Conservation (phyloP, 768 basidiomycete species). For the Pleurotus citrinopileatus region DNA sequence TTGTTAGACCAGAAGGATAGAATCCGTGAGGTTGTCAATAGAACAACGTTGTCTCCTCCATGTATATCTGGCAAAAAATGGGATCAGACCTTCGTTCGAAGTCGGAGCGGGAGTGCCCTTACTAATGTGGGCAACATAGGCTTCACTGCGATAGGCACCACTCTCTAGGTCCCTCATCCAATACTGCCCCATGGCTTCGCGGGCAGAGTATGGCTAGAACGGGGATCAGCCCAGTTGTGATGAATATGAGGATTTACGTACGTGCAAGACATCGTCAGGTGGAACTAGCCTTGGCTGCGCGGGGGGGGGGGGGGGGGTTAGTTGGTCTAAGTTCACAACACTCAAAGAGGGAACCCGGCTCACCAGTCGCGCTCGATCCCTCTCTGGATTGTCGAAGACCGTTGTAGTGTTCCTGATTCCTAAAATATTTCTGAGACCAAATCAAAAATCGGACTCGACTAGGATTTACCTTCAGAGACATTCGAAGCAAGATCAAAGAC, state of each 20-base stretch:
- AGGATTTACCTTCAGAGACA: slow-evolving; percentile 73
- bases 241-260: slow-evolving; percentile 23
- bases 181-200: slow-evolving; percentile 91
- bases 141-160: slow-evolving; percentile 80
- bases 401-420: slow-evolving; percentile 98
- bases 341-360: slow-evolving; percentile 21
- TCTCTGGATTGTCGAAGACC: slow-evolving; percentile 89
- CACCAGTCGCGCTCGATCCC: slow-evolving; percentile 83
- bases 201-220: slow-evolving; percentile 76
- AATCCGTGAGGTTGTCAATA: slow-evolving; percentile 77
- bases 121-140: slow-evolving; percentile 93
- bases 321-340: slow-evolving; percentile 8
- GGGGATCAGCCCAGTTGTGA: neutral
- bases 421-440: slow-evolving; percentile 23
- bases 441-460: neutral
- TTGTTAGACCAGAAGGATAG: slow-evolving; percentile 84
- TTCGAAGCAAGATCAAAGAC: slow-evolving; percentile 96
- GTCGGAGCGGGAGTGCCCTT: slow-evolving; percentile 21
- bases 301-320: no score
- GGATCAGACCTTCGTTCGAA: slow-evolving; percentile 4
- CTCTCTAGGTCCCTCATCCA: slow-evolving; percentile 96
- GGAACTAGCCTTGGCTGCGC: slow-evolving; percentile 87
- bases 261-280: slow-evolving; percentile 83
- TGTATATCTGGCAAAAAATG: slow-evolving; percentile 53
- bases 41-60: slow-evolving; percentile 75